phyloP scores from a whole-genome alignment of 2,329 filamentous ascomycete species.

The Drechslerella stenobrocha region DNA sequence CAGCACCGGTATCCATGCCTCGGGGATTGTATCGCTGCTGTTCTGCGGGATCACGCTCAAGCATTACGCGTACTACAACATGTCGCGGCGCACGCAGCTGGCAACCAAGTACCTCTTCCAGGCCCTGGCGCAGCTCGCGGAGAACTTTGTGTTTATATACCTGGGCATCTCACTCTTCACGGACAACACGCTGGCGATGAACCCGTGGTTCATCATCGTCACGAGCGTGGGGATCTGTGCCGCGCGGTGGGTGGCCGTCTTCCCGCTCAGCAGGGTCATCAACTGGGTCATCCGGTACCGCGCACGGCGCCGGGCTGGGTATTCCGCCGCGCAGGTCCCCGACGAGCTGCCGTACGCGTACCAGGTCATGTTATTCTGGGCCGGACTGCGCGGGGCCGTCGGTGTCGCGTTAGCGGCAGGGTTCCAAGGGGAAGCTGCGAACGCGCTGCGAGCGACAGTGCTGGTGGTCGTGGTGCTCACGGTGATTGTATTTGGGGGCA shows the following conservation, averaged over 20 bases:
- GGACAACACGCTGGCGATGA: constrained; percentile 82
- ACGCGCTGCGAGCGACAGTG: constrained; percentile 88
- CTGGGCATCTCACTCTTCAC: constrained; percentile 93
- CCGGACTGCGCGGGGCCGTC: constrained; percentile 89
- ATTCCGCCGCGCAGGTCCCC: constrained; percentile 55
- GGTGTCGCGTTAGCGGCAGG: constrained; percentile 92
- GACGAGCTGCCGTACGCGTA: constrained; percentile 94
- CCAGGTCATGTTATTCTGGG: constrained; percentile 99
- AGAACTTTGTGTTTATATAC: constrained; percentile 99
- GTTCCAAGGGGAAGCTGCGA: constrained; percentile 77
- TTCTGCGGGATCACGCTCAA: constrained; percentile 99
- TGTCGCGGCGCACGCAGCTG: constrained; percentile 95
- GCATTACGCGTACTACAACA: constrained; percentile 99
- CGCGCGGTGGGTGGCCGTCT: constrained; percentile 90
- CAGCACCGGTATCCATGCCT: constrained; percentile 92
- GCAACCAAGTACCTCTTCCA: constrained; percentile 98
- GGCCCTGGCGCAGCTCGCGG: constrained; percentile 87
- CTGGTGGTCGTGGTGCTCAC: constrained; percentile 95
- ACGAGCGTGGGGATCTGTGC: constrained; percentile 89
- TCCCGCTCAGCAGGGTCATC: constrained; percentile 83
- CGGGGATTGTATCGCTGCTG: constrained; percentile 91
- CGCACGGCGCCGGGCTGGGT: constrained; percentile 75
- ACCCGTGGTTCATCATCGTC: constrained; percentile 91
- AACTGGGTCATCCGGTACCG: constrained; percentile 92
- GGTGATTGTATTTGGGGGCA: constrained; percentile 98